These are phyloP conservation scores for Arthromyces matolae DNA, from an alignment of 768 basidiomycete species.

Conservation along the genomic window DNA sequence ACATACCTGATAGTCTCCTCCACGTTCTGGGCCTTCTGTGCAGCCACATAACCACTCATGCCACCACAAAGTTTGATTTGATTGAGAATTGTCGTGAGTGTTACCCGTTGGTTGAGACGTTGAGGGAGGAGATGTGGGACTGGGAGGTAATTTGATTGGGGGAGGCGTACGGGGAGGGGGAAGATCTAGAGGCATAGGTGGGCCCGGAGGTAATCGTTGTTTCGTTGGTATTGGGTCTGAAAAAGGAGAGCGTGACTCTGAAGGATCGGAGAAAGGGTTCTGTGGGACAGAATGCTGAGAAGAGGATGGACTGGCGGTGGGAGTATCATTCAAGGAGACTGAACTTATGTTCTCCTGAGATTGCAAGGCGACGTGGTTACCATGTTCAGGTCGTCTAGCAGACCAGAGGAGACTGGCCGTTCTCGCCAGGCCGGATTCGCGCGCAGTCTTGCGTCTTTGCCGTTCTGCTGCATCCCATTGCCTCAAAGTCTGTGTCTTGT, in stretches of 20 bases:
- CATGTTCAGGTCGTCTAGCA: constrained; percentile 33
- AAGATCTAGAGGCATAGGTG: constrained; percentile 57
- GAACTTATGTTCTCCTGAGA: constrained; percentile 51
- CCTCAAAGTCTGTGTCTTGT: constrained; percentile 55
- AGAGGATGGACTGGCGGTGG: constrained; percentile 24
- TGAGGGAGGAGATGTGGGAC: constrained; percentile 29
- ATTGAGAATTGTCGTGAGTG: constrained; percentile 30
- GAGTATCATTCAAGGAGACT: constrained; percentile 45
- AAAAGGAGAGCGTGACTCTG: constrained; percentile 47
- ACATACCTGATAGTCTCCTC: constrained; percentile 65
- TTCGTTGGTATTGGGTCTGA: constrained; percentile 31
- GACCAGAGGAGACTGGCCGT: constrained; percentile 60
- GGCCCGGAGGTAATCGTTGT: constrained; percentile 28
- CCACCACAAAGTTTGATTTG: constrained; percentile 74
- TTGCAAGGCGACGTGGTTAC: constrained; percentile 43
- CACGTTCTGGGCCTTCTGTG: constrained; percentile 68
- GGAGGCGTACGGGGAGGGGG: constrained; percentile 59
- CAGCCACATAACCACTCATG: constrained; percentile 86
- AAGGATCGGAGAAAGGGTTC: constrained; percentile 50
- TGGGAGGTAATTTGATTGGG: constrained; percentile 38
- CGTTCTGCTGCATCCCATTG: constrained; percentile 79
- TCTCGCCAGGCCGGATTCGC: constrained; percentile 62
- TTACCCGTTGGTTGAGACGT: constrained; percentile 17
- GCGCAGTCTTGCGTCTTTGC: constrained; percentile 66
- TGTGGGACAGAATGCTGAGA: constrained; percentile 26